phyloP scores from a whole-genome alignment of 2,329 filamentous ascomycete genomes.

The Pestalotiopsis sp. region DNA sequence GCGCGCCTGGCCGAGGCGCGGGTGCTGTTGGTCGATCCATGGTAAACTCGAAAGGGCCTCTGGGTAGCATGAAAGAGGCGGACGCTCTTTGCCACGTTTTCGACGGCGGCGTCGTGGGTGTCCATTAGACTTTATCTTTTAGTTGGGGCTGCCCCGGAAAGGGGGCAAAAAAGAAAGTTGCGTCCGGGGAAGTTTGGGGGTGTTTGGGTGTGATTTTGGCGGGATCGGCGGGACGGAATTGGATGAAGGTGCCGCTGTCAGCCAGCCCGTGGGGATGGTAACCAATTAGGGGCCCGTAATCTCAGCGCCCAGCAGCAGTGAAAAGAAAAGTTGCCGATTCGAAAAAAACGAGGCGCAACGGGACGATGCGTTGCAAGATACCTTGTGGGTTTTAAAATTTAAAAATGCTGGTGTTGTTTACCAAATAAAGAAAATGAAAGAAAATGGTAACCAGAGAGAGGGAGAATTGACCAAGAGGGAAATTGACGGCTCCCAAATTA shows the following conservation, averaged over 20 bases:
- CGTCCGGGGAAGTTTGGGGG: neutral
- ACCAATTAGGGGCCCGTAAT: neutral
- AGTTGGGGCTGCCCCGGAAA: neutral
- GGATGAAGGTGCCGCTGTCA: neutral
- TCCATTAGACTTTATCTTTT: constrained; percentile 35
- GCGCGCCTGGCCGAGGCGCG: constrained; percentile 54
- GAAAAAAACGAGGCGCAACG: neutral
- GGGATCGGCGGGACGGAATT: neutral
- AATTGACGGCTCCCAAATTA: neutral
- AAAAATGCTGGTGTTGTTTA: neutral
- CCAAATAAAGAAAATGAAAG: neutral
- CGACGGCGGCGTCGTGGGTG: constrained; percentile 47
- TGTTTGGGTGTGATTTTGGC: too few relatives aligned
- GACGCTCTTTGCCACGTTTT: constrained; percentile 45
- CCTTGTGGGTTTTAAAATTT: neutral
- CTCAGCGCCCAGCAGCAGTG: neutral
- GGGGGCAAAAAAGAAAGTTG: neutral
- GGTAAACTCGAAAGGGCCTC: constrained; percentile 72
- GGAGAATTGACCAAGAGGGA: neutral
- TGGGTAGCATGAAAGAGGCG: constrained; percentile 44
- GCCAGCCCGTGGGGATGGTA: neutral
- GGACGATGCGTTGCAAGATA: neutral
- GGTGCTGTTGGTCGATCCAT: constrained; percentile 79
- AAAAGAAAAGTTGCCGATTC: neutral
- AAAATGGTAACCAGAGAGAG: neutral